Evolutionary conservation across 192 early-diverging fungal species (phyloP).

Genomic region (Gigaspora rosea): DNA sequence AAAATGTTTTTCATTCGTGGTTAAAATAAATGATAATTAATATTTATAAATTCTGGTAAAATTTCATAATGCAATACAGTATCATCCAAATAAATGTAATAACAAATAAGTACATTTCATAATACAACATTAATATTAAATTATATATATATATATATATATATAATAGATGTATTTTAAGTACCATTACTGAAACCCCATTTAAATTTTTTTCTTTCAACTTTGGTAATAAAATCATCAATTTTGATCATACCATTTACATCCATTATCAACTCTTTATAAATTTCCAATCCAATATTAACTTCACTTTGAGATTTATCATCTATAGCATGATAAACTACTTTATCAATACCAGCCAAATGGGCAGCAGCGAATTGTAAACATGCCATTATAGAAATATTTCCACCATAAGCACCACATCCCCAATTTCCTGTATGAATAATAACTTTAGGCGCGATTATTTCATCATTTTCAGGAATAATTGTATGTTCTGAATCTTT

Average conservation of each 20-base stretch:
- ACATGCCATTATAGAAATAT: constrained; percentile 28
- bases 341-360: constrained; percentile 28
- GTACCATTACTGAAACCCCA: constrained; percentile 30
- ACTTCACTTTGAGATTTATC: not conserved
- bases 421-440: constrained; percentile 37
- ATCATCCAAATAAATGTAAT: too few relatives aligned
- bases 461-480: not conserved
- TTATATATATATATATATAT: too few relatives aligned
- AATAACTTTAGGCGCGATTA: constrained; percentile 1
- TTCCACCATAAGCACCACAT: constrained; percentile 35
- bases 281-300: constrained; percentile 4
- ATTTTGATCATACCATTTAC: not conserved
- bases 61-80: too few relatives aligned
- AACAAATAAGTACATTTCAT: too few relatives aligned
- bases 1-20: too few relatives aligned
- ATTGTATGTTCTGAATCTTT: constrained; percentile 8
- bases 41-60: too few relatives aligned
- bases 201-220: constrained; percentile 6
- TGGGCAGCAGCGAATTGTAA: constrained; percentile 28
- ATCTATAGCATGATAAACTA: constrained; percentile 27
- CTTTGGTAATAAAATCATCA: not conserved
- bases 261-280: constrained; percentile 3
- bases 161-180: not conserved
- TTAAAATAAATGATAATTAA: too few relatives aligned
- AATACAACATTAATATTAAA: too few relatives aligned